Base-by-base conservation (phyloP, 176 grass and related monocot genomes). In the Echinochloa phyllopogon region DNA sequence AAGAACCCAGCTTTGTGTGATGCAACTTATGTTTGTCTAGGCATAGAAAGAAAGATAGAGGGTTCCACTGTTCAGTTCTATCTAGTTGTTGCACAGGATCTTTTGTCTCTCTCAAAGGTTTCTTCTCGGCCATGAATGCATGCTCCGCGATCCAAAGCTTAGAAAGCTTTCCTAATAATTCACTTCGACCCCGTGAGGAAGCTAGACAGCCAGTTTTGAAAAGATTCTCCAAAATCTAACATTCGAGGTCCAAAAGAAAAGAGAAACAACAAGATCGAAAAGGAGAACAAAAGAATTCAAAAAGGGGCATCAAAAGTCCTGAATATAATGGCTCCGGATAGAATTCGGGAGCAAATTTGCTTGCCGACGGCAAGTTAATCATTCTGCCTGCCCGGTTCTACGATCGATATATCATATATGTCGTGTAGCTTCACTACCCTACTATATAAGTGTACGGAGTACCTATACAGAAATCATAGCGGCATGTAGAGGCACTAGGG, bases 211-310 rank as follows among this genome's bases (percentile, higher is more conserved):
- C 38, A 13, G 24, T 41, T 56, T 69, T 66, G 16, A 60, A 67
- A 69, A 80, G 59, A 84, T 89, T 65, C 59, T 84, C 20, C 6
- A 56, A 73, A 69, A 75, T 80, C 10, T 39, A 20, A 9, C 50
- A 51, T 74, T n/a, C 66, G 76, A 78, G 74, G 82, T 74, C n/a
- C 23, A 75, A 10, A 68, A 67, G 16, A 45, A 83, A 83, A 77
- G 33, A 39, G 48, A 37, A 7, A 36, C 58, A 72, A 38, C 8
- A 10, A 72, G 11, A 60, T 82, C 43, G 10, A 41, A 23, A 66
- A 76, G 5, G 10, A 44, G 41, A 29, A 18, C n/a, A 53, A 24
- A 75, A 50, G 23, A n/a, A 76, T 59, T 69, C 72, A 82, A n/a
- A 67, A 62, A 73, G 39, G 4, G 4, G 24, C 5, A 56, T 38